Percentiles rank a stretch among this genome's conserved stretches.
Conservation (phyloP, 768 basidiomycete genomes). For the Termitomyces eurrhizus region DNA sequence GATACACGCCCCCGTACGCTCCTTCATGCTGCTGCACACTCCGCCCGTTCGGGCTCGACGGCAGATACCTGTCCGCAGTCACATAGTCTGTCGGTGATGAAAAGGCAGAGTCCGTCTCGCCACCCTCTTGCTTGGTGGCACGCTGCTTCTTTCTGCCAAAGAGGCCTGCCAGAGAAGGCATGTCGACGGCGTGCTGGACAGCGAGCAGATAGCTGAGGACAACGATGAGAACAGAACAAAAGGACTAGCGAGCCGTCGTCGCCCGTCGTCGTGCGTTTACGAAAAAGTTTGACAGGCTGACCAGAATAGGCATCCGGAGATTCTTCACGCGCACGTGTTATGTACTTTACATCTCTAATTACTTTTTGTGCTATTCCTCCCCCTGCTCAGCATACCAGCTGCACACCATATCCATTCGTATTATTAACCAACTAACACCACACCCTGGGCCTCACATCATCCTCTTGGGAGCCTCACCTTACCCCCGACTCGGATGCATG, state of each 20-base stretch:
- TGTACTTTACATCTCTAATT: neutral
- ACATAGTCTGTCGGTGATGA: conserved; percentile 33
- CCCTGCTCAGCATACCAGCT: too few relatives aligned
- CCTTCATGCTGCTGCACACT: conserved; percentile 19
- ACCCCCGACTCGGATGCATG: too few relatives aligned
- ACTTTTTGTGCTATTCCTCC: too few relatives aligned
- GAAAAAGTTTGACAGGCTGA: conserved; percentile 3
- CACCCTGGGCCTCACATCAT: too few relatives aligned
- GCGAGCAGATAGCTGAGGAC: neutral
- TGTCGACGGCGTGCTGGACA: conserved; percentile 12
- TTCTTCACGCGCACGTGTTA: neutral
- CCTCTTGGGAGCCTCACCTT: too few relatives aligned
- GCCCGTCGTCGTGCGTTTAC: neutral
- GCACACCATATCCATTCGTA: too few relatives aligned
- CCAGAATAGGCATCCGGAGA: neutral
- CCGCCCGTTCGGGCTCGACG: conserved; percentile 31
- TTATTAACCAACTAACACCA: too few relatives aligned
- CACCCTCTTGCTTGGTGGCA: conserved; percentile 20
- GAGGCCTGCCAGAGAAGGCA: conserved; percentile 36
- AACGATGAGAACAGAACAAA: neutral
- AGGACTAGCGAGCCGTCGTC: neutral
- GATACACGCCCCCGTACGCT: conserved; percentile 19
- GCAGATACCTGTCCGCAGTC: conserved; percentile 27
- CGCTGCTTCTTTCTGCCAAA: conserved; percentile 35
- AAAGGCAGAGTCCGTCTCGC: conserved; percentile 18